Evolutionary conservation across 2,329 filamentous ascomycete genomes (phyloP).

Genomic region (Pezicula radicicola): DNA sequence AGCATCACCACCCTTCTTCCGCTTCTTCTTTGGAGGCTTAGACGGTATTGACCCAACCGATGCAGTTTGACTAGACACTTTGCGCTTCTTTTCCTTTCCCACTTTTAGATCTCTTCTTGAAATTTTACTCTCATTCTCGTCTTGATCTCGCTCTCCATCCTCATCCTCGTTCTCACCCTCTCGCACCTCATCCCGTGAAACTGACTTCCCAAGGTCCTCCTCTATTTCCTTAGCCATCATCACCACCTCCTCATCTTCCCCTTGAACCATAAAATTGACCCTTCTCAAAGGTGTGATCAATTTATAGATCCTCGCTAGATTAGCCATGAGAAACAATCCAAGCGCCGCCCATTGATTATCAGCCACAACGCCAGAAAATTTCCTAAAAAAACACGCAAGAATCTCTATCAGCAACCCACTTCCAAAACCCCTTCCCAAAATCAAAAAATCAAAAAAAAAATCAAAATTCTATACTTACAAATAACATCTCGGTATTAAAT

Average conservation of each 20-base stretch:
- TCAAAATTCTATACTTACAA: slow-evolving; percentile 32
- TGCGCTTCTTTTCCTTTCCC: slow-evolving; percentile 18
- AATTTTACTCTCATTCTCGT: background rate
- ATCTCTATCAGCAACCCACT: slow-evolving; percentile 21
- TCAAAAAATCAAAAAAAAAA: too few species aligned
- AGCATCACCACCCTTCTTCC: slow-evolving; percentile 57
- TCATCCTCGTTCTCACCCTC: background rate
- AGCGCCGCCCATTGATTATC: slow-evolving; percentile 72
- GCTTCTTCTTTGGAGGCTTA: slow-evolving; percentile 51
- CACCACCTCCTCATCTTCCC: slow-evolving; percentile 8
- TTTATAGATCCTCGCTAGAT: slow-evolving; percentile 56
- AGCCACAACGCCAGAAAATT: slow-evolving; percentile 56
- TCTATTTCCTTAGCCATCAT: slow-evolving; percentile 3
- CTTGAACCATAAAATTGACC: slow-evolving; percentile 1
- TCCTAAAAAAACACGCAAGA: slow-evolving; percentile 35
- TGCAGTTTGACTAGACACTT: slow-evolving; percentile 4
- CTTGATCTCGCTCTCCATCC: background rate
- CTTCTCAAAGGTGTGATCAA: slow-evolving; percentile 34
- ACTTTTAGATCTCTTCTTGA: slow-evolving; percentile 1
- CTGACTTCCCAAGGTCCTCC: slow-evolving; percentile 27
- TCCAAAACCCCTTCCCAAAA: too few species aligned
- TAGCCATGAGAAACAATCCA: slow-evolving; percentile 64
- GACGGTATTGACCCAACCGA: slow-evolving; percentile 22
- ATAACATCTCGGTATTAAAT: slow-evolving; percentile 40
- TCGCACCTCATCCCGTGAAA: slow-evolving; percentile 24